These are phyloP conservation scores for Clathrus columnatus DNA, from an alignment of 768 basidiomycete genomes.

Conservation along the genomic window DNA sequence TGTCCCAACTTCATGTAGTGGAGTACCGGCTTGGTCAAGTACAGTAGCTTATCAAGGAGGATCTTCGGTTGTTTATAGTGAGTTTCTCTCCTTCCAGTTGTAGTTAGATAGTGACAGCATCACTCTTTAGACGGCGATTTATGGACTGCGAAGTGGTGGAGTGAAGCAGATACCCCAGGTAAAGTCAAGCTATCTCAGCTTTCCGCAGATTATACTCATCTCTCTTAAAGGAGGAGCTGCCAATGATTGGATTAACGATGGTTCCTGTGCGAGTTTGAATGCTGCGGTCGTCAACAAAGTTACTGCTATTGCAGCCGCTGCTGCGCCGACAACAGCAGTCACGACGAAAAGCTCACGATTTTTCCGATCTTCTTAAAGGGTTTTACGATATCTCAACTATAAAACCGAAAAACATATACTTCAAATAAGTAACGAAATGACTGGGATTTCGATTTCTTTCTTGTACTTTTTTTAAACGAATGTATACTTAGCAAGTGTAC, in stretches of 20 bases:
- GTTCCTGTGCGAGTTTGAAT: conserved; percentile 19
- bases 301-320: neutral
- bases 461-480: no score
- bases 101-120: neutral
- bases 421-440: no score
- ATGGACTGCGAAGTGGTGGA: conserved; percentile 46
- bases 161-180: conserved; percentile 29
- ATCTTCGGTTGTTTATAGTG: conserved; percentile 35
- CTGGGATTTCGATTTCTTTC: no score
- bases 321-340: neutral
- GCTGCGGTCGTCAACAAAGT: conserved; percentile 12
- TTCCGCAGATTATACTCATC: neutral
- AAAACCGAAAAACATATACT: no score
- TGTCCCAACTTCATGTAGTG: conserved; percentile 31
- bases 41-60: conserved; percentile 40
- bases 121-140: conserved; percentile 26
- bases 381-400: no score
- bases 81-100: neutral
- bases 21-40: conserved; percentile 44
- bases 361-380: no score
- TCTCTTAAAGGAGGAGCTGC: conserved; percentile 12
- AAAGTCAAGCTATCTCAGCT: conserved; percentile 14
- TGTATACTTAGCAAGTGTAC: no score
- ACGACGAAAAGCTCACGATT: neutral
- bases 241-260: conserved; percentile 28